Conservation (phyloP, 2,329 filamentous ascomycete species). For the Hortaea werneckii region DNA sequence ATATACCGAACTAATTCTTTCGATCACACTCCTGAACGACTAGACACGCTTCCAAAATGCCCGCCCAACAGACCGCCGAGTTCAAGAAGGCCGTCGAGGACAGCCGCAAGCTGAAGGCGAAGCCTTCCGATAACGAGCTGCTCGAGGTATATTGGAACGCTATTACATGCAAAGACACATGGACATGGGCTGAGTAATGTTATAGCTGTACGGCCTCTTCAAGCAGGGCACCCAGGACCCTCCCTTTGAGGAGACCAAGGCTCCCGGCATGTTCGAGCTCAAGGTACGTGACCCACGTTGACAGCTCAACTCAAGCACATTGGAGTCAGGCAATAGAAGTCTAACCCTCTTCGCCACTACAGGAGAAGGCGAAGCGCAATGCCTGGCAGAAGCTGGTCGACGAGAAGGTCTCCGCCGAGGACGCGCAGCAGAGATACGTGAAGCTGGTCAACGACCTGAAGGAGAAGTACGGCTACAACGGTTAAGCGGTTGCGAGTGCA, state of each 20-base stretch:
- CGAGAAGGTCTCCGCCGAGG: conserved; percentile 48
- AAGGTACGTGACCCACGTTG: conserved; percentile 40
- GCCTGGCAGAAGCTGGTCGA: conserved; percentile 66
- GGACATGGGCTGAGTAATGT: conserved; percentile 5
- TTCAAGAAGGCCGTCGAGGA: conserved; percentile 69
- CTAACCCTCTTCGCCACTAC: neutral
- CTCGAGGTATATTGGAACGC: conserved; percentile 39
- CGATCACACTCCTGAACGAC: too few relatives aligned
- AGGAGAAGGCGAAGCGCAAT: conserved; percentile 63
- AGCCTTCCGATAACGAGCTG: conserved; percentile 55
- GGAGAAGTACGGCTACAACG: conserved; percentile 48
- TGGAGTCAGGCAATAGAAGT: too few relatives aligned
- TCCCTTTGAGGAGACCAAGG: conserved; percentile 28
- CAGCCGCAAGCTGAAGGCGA: conserved; percentile 56
- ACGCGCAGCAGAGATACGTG: conserved; percentile 71
- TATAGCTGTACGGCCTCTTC: conserved; percentile 45
- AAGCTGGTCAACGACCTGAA: conserved; percentile 62
- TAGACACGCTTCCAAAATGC: conserved; percentile 3
- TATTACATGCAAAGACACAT: neutral
- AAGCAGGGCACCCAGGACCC: conserved; percentile 34
- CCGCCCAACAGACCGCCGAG: conserved; percentile 43
- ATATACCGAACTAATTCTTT: too few relatives aligned
- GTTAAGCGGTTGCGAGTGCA: neutral
- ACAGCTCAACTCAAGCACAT: neutral
- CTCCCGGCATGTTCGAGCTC: conserved; percentile 61